Evolutionary conservation across 805 yeast genomes (phyloP), one percentile per base, ranked within the genome.

Genomic region (Candida nitratophila): DNA sequence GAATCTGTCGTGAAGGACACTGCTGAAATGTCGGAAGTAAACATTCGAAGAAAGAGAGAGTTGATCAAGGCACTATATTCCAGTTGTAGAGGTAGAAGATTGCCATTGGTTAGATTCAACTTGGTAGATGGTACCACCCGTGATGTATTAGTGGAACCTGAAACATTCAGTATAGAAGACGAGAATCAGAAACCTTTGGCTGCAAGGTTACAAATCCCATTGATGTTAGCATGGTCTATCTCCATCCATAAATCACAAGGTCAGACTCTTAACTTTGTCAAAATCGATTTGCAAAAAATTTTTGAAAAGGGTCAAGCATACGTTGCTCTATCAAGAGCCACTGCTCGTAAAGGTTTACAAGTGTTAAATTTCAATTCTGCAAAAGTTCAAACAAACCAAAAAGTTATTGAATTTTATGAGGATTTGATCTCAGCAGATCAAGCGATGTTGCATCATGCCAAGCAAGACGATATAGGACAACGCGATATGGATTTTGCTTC

Each of bases 191-290:
- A 70, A 9, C 77, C 83, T 0, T 51, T 87, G 14, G 96, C 86
- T 1, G 71, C 83, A 2, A 70, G 97, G 53, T 69, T 72, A 0
- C 99, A 93, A 57, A 52, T 93, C 2, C 99, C 99, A 0, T 65
- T 93, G 43, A 81, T 91, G 53, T 67, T 90, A n/a, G 96, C 99
- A 0, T 93, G 98, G 97, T 89, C 99, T 0, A 64, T 93, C 37
- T 89, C 97, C 0, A 90, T 93, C 38, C 99, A 93, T 60, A 91
- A 93, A 65, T 81, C 97, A 0, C 99, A 91, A 61, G 99, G 99
- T 1, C 90, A 91, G 63, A 86, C 98, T 0, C 63, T 89, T 37
- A 80, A 83, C 4, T 71, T 76, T 44, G 89, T 86, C 4, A 74
- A 74, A 49, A 96, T 91, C 6, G 95, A 93, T 59, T 70, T 91